Percentiles rank a stretch among this genome's conserved stretches.
phyloP scores from a whole-genome alignment of 2,329 filamentous ascomycete species.

The Plenodomus tracheiphilus region DNA sequence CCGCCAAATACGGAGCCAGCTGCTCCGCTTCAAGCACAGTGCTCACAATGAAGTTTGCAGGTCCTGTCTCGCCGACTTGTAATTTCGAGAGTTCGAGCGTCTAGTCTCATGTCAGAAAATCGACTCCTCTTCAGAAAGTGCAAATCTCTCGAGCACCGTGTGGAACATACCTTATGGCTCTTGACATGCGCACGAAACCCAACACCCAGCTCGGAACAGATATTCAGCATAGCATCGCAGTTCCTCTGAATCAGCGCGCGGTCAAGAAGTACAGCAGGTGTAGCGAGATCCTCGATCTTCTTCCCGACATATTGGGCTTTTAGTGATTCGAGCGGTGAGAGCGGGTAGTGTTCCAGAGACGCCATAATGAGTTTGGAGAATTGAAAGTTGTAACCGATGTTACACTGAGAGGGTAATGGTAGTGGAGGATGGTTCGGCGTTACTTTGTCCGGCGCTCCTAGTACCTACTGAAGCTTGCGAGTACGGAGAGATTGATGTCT shows the following conservation, averaged over 20 bases:
- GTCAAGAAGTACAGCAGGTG: slow-evolving; percentile 71
- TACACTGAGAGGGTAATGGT: too few relatives aligned
- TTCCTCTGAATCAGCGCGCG: slow-evolving; percentile 67
- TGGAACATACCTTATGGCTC: slow-evolving; percentile 72
- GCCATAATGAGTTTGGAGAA: neutral
- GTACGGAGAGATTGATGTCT: too few relatives aligned
- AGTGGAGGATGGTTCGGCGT: too few relatives aligned
- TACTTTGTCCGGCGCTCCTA: too few relatives aligned
- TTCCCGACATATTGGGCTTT: neutral
- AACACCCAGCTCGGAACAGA: slow-evolving; percentile 61
- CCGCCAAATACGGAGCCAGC: slow-evolving; percentile 62
- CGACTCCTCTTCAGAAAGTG: neutral
- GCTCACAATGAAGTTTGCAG: slow-evolving; percentile 69
- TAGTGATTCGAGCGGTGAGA: neutral
- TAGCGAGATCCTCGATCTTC: slow-evolving; percentile 24
- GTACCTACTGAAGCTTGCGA: too few relatives aligned
- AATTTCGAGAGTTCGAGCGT: slow-evolving; percentile 67
- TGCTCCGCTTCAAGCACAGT: slow-evolving; percentile 75
- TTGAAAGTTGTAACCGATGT: too few relatives aligned
- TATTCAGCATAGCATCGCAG: slow-evolving; percentile 71
- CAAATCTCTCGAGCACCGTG: neutral
- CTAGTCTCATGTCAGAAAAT: slow-evolving; percentile 42
- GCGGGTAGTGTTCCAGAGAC: neutral
- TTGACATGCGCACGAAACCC: slow-evolving; percentile 79
- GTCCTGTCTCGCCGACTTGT: slow-evolving; percentile 65